Base-by-base conservation (phyloP, 2,329 filamentous ascomycete species). In the Seiridium unicorne region DNA sequence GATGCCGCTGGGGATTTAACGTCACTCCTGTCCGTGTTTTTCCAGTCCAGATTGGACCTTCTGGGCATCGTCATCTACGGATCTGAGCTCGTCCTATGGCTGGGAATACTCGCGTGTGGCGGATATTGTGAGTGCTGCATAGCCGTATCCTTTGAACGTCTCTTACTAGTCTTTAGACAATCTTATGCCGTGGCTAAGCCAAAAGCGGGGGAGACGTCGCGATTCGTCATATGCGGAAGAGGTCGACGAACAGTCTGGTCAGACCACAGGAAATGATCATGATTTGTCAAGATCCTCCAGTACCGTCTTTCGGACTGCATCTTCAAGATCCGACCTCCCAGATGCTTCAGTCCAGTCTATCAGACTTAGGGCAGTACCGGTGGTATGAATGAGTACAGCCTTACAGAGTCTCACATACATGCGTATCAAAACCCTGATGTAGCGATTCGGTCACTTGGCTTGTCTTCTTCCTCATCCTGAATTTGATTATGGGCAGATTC, bases 1-100 rank as follows among this genome's bases (percentile, higher is more conserved):
- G 89, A 91, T 72, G 89, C 88, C 0, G 78, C 85, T 0, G 89
- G 89, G 0, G 89, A 91, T 69, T 69, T 91, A 3, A 87, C 87
- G 58, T 90, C 87, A 0, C 74, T 91, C 0, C 69, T 88, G 3
- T 89, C 88, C 0, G 77, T 91, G 13, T 74, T 89, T 47, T 90
- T 89, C 63, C 81, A 89, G 68, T 77, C 79, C 0, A 73, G 75
- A 18, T 67, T 88, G 3, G 84, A 90, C 66, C 68, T 88, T 0
- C 72, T 89, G 0, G 89, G 88, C 0, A 79, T 91, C 61, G 79
- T 87, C 1, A 89, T 90, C 13, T 91, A 91, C 68, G 85, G 82
- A 1, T 84, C 83, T 0, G 88, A 91, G 70, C 77, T 91, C 56
- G 75, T 80, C 1, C 76, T 91, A 1, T 91, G 89, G 89, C 78